Evolutionary conservation across 169 alveolate genomes (phyloP).

Genomic region (Plasmodium chabaudi): DNA sequence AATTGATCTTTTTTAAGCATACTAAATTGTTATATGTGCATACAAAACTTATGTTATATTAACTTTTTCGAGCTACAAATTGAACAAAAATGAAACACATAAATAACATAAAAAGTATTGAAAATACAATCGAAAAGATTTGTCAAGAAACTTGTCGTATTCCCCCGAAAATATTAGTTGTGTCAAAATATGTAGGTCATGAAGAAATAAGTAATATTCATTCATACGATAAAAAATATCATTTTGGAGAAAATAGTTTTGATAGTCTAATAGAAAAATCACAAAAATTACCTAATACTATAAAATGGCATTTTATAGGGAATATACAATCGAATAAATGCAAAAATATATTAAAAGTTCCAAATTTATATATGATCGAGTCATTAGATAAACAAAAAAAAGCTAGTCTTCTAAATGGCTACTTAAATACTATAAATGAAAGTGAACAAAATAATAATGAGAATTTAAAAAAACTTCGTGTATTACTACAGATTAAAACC

Average conservation of each 20-base stretch:
- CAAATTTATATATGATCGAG: slow-evolving; percentile 89
- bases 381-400: slow-evolving; percentile 92
- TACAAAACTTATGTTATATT: no score
- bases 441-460: slow-evolving; percentile 14
- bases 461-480: slow-evolving; percentile 63
- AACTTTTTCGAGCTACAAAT: not conserved
- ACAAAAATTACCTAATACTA: slow-evolving; percentile 87
- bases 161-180: slow-evolving; percentile 65
- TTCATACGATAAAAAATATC: slow-evolving; percentile 57
- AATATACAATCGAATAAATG: slow-evolving; percentile 95
- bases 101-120: slow-evolving; percentile 48
- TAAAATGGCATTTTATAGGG: slow-evolving; percentile 96
- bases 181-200: slow-evolving; percentile 48
- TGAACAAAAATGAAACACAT: slow-evolving; percentile 28
- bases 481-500: slow-evolving; percentile 90
- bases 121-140: slow-evolving; percentile 33
- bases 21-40: no score
- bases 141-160: slow-evolving; percentile 13
- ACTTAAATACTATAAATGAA: slow-evolving; percentile 58
- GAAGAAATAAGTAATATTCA: slow-evolving; percentile 67
- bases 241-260: slow-evolving; percentile 95
- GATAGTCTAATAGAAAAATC: slow-evolving; percentile 93
- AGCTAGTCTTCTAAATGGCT: slow-evolving; percentile 87
- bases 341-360: slow-evolving; percentile 85
- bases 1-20: no score